phyloP scores from a whole-genome alignment of 768 basidiomycete species.

The Xerocomellus amylosporus region DNA sequence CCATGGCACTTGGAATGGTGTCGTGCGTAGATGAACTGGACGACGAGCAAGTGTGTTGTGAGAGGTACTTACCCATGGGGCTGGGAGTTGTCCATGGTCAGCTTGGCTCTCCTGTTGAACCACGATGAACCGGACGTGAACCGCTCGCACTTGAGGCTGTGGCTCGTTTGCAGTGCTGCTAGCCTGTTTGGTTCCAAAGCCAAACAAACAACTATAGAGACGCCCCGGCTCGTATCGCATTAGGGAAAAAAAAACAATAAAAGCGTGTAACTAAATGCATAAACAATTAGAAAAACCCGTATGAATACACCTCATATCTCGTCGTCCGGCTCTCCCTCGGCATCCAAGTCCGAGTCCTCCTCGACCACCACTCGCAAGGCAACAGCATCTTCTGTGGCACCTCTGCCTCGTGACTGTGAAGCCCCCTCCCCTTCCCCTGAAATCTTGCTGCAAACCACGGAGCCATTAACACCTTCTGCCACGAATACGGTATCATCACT shows the following conservation, averaged over 20 bases:
- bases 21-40: not conserved
- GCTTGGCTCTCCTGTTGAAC: conserved; percentile 27
- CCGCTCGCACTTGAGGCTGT: conserved; percentile 30
- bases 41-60: conserved; percentile 1
- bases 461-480: conserved; percentile 29
- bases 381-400: conserved; percentile 4
- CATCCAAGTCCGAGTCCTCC: conserved; percentile 38
- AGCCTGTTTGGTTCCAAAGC: conserved; percentile 11
- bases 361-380: conserved; percentile 11
- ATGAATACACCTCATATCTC: conserved; percentile 40
- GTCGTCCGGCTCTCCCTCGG: conserved; percentile 44
- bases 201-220: conserved; percentile 23
- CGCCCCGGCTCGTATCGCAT: conserved; percentile 23
- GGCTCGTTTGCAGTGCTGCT: conserved; percentile 32
- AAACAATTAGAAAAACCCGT: conserved; percentile 24
- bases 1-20: conserved; percentile 7
- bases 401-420: conserved; percentile 1
- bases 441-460: conserved; percentile 30
- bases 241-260: not conserved
- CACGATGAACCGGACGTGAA: conserved; percentile 37
- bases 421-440: conserved; percentile 16
- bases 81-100: conserved; percentile 34
- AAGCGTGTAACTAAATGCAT: conserved; percentile 14
- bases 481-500: conserved; percentile 57
- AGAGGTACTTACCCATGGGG: conserved; percentile 33